Evolutionary conservation across 2,329 filamentous ascomycete genomes (phyloP), one percentile per base, ranked within the genome.

Genomic region (Xylariaceae sp.): DNA sequence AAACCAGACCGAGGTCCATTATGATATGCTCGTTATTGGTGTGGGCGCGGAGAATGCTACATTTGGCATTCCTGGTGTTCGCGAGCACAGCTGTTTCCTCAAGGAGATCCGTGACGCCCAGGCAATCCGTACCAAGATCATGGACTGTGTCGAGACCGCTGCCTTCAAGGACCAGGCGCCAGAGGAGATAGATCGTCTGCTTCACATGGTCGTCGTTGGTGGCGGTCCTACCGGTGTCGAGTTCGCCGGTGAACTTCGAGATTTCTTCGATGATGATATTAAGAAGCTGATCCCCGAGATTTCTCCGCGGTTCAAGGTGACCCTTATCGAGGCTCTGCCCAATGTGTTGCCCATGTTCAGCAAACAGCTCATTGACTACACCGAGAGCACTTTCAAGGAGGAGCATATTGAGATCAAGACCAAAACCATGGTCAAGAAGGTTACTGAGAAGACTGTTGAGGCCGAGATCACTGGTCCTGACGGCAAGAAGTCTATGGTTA

Each of bases 301-400:
- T 75, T 87, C 88, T 74, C 87, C 93, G 70, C 91, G 93, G 77
- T 98, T 99, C 87, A 90, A 93, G 76, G 93, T 99, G 63, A 99
- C 95, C 56, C 87, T 99, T 46, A 93, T 99, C 65, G 95, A 99
- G 80, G 95, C 95, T 59, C 86, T 99, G 32, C 95, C 95, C 68
- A 97, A 96, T 75, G 93, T 96, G 50, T 85, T 99, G 64, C 95
- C 95, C 69, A 96, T 93, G 83, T 99, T 99, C 84, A 96, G 91
- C 74, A 98, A 98, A 85, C 92, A 96, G 77, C 83, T 99, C 71
- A 98, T 99, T 72, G 95, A 99, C 71, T 99, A 99, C 83, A 99
- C 95, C 67, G 95, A 99, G 80, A 93, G 93, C 77, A 97, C 93
- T 45, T 96, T 99, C 81, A 95, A 96, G 79, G 95, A 99, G 81